phyloP scores from a whole-genome alignment of 805 yeast species.

The Cyberlindnera mycetangii region DNA sequence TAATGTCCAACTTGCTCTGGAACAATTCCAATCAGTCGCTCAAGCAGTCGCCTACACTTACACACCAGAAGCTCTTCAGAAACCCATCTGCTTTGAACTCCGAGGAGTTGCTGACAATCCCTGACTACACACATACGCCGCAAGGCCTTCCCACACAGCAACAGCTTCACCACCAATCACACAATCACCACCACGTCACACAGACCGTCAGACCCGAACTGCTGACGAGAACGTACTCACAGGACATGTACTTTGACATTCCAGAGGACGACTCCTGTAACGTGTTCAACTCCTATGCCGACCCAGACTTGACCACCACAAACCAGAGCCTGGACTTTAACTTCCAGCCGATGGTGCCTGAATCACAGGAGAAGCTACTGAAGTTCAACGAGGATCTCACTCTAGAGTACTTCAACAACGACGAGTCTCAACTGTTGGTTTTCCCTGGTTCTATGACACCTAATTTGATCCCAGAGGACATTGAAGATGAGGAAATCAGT shows the following conservation, averaged over 20 bases:
- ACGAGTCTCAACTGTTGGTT: conserved; percentile 23
- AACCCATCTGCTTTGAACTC: conserved; percentile 24
- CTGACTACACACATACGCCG: conserved; percentile 15
- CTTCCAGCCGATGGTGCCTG: conserved; percentile 4
- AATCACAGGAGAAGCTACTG: conserved; percentile 17
- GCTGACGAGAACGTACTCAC: conserved; percentile 17
- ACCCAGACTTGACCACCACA: conserved; percentile 28
- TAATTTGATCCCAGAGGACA: conserved; percentile 24
- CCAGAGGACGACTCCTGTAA: conserved; percentile 20
- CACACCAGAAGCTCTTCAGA: conserved; percentile 18
- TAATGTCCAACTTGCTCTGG: conserved; percentile 11
- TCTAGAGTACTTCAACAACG: conserved; percentile 25
- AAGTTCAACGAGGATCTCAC: conserved; percentile 29
- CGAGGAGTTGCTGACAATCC: conserved; percentile 27
- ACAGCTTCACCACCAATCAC: conserved; percentile 1
- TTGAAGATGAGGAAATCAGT: conserved; percentile 27
- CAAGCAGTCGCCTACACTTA: conserved; percentile 13
- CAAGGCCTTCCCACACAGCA: neutral
- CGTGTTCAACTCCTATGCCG: conserved; percentile 26
- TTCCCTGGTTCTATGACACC: conserved; percentile 22
- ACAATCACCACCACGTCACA: conserved; percentile 1
- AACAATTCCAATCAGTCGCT: conserved; percentile 13
- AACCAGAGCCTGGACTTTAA: conserved; percentile 16
- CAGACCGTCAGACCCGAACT: conserved; percentile 7
- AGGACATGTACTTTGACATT: conserved; percentile 26